Conservation (phyloP, 441 rosid species). For the Manihot esculenta region DNA sequence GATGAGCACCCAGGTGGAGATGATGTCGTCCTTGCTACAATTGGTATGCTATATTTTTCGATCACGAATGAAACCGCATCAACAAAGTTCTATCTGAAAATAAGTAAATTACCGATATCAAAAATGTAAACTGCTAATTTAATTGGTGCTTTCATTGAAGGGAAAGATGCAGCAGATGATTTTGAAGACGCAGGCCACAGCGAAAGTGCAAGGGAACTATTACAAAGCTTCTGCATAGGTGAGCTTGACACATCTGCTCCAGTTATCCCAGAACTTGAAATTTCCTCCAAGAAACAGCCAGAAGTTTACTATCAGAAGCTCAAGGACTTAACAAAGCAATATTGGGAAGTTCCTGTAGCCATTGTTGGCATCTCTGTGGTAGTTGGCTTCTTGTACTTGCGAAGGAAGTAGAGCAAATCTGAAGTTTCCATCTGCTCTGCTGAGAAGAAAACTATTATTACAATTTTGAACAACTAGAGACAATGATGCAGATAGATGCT, state of each 20-base stretch:
- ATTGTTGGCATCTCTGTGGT: conserved; percentile 60
- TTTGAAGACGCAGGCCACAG: conserved; percentile 95
- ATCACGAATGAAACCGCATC: not conserved
- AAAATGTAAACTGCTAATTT: conserved; percentile 5
- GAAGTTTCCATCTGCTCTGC: not conserved
- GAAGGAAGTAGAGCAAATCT: conserved; percentile 48
- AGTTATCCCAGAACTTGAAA: conserved; percentile 64
- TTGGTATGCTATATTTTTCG: conserved; percentile 42
- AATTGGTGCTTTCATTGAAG: conserved; percentile 32
- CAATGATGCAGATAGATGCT: conserved; percentile 10
- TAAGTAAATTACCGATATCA: not conserved
- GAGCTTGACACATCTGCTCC: conserved; percentile 60
- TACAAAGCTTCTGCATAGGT: conserved; percentile 65
- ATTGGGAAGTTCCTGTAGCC: conserved; percentile 68
- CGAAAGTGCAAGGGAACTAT: conserved; percentile 59
- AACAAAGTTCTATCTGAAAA: not conserved
- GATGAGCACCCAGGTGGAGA: conserved; percentile 98
- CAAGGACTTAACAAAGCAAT: conserved; percentile 54
- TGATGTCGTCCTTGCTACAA: conserved; percentile 70
- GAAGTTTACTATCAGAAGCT: conserved; percentile 38
- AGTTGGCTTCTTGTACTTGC: conserved; percentile 54
- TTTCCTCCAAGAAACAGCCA: conserved; percentile 42
- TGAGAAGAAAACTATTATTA: conserved; percentile 8
- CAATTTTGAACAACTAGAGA: conserved; percentile 30
- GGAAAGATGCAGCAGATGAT: conserved; percentile 75